Evolutionary conservation across 2,329 filamentous ascomycete genomes (phyloP).

Genomic region (Diaporthe citrichinensis): DNA sequence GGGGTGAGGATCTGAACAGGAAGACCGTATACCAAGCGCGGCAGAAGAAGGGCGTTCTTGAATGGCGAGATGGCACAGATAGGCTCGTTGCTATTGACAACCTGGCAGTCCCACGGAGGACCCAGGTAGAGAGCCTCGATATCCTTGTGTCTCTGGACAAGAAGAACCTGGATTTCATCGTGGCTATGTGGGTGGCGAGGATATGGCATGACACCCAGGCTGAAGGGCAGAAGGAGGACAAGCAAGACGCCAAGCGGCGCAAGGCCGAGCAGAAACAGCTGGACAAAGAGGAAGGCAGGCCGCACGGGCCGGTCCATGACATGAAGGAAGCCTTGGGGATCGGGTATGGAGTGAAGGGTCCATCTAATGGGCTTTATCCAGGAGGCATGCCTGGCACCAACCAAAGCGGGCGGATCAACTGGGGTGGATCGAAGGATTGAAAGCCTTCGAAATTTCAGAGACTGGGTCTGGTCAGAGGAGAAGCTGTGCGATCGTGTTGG

Average conservation of each 20-base stretch:
- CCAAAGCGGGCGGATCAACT: not conserved
- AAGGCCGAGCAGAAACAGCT: conserved; percentile 8
- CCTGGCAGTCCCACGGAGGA: not conserved
- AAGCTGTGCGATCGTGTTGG: not conserved
- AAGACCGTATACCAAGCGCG: conserved; percentile 12
- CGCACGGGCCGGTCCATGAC: conserved; percentile 9
- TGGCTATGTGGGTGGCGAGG: conserved; percentile 31
- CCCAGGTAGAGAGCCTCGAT: conserved; percentile 22
- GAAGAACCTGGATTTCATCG: conserved; percentile 13
- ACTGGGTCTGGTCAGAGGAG: fast-evolving
- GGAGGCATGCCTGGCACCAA: conserved; percentile 1
- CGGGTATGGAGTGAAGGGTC: conserved; percentile 2
- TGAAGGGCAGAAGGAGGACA: not conserved
- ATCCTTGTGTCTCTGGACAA: conserved; percentile 32
- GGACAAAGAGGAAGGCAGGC: conserved; percentile 10
- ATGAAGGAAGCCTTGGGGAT: conserved; percentile 31
- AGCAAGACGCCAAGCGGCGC: not conserved
- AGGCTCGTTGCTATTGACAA: conserved; percentile 25
- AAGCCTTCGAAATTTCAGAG: not conserved
- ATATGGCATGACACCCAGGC: conserved; percentile 23
- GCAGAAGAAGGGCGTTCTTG: conserved; percentile 32
- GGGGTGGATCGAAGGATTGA: not conserved
- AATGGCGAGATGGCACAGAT: conserved; percentile 28
- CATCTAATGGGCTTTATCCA: not conserved
- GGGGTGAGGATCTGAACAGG: not conserved